These are phyloP conservation scores for Teunomyces barrocoloradensis DNA, from an alignment of 805 yeast genomes.

Conservation along the genomic window DNA sequence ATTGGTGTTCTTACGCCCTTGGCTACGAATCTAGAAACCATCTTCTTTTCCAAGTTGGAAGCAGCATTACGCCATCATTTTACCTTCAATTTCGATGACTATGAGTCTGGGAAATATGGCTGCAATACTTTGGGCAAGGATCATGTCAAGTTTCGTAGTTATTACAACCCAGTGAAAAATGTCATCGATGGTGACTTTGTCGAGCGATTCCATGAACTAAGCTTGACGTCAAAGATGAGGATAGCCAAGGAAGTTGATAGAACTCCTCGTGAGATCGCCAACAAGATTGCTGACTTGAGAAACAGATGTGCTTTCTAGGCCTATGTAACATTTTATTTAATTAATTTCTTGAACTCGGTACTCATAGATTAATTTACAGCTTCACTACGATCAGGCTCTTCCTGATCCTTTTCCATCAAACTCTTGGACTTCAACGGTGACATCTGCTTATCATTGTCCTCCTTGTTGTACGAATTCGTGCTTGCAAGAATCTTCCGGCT, in stretches of 20 bases:
- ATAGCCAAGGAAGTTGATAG: slow-evolving; percentile 45
- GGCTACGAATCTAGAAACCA: slow-evolving; percentile 56
- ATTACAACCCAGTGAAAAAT: slow-evolving; percentile 73
- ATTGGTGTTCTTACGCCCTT: slow-evolving; percentile 75
- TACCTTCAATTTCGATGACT: slow-evolving; percentile 23
- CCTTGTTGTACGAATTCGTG: slow-evolving; percentile 9
- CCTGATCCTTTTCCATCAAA: slow-evolving; percentile 1
- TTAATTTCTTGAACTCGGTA: neutral
- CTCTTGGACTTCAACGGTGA: slow-evolving; percentile 16
- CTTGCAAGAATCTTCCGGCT: slow-evolving; percentile 21
- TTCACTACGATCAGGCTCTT: slow-evolving; percentile 2
- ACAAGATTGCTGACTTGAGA: slow-evolving; percentile 51
- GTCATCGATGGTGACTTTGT: slow-evolving; percentile 88
- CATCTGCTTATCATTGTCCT: slow-evolving; percentile 12
- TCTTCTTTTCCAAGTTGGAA: slow-evolving; percentile 57
- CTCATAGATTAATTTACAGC: neutral
- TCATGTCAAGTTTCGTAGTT: slow-evolving; percentile 67
- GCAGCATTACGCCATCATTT: slow-evolving; percentile 33
- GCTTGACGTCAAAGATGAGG: slow-evolving; percentile 30
- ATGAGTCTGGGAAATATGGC: slow-evolving; percentile 22
- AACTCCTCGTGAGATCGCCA: slow-evolving; percentile 47
- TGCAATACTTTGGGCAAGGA: slow-evolving; percentile 60
- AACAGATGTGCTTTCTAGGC: slow-evolving; percentile 25
- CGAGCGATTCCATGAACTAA: slow-evolving; percentile 49
- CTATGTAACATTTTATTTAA: neutral